Evolutionary conservation across 139 green algal species (phyloP).

Genomic region (Pleodorina starrii): DNA sequence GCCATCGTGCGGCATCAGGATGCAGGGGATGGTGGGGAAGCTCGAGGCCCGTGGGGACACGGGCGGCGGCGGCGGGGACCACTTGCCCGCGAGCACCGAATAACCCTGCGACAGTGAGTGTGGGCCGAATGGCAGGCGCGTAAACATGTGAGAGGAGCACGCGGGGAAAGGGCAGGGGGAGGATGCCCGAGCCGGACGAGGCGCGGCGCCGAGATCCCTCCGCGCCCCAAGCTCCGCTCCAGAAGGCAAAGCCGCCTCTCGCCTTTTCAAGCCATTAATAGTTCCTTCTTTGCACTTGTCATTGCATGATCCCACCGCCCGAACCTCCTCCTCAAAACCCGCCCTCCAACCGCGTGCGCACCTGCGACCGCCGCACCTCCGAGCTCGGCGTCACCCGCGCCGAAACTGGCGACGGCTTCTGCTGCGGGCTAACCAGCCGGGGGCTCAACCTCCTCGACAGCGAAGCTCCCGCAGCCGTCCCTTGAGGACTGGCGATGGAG

Average conservation of each 20-base stretch:
- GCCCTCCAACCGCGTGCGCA: neutral
- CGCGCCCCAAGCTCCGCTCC: too few species aligned
- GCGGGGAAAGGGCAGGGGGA: too few species aligned
- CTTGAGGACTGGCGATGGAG: neutral
- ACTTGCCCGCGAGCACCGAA: constrained; percentile 36
- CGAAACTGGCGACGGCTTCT: neutral
- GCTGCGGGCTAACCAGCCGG: neutral
- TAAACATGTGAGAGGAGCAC: too few species aligned
- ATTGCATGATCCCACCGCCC: too few species aligned
- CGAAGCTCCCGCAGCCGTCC: neutral
- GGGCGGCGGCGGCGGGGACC: constrained; percentile 9
- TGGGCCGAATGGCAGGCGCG: too few species aligned
- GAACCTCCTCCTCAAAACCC: too few species aligned
- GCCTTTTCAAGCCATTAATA: too few species aligned
- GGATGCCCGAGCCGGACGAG: too few species aligned
- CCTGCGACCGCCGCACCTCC: constrained; percentile 19
- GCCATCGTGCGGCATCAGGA: too few species aligned
- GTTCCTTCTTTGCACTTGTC: too few species aligned
- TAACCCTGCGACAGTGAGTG: constrained; percentile 31
- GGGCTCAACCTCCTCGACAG: neutral
- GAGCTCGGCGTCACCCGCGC: neutral
- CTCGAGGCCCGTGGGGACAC: neutral
- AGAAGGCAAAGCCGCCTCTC: too few species aligned
- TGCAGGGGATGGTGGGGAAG: neutral
- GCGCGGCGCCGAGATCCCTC: too few species aligned